Conservation (phyloP, 2,329 filamentous ascomycete species). For the Sclerotinia trifoliorum region DNA sequence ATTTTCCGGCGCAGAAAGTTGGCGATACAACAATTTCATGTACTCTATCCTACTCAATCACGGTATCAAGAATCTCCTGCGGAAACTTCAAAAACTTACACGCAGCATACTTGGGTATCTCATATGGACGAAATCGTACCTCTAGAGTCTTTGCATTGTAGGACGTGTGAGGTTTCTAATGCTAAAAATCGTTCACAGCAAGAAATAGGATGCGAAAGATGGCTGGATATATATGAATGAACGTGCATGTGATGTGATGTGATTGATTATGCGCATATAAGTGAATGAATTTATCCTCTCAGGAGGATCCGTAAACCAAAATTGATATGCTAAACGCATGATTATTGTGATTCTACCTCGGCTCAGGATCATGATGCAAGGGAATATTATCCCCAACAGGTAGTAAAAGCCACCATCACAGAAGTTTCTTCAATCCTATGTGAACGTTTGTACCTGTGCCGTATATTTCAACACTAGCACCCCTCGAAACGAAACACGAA, state of each 20-base stretch:
- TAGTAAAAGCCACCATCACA: not conserved
- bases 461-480: not conserved
- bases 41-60: no score
- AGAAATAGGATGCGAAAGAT: not conserved
- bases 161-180: not conserved
- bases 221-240: not conserved
- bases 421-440: not conserved
- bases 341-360: not conserved
- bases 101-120: not conserved
- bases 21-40: not conserved
- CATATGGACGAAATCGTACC: not conserved
- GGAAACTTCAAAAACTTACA: not conserved
- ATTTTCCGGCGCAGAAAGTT: not conserved
- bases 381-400: not conserved
- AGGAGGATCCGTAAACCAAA: not conserved
- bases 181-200: not conserved
- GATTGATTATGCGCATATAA: not conserved
- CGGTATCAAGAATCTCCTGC: no score
- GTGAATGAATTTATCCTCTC: no score
- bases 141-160: not conserved
- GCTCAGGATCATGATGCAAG: not conserved
- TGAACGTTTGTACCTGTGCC: not conserved
- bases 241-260: not conserved
- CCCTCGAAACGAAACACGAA: not conserved
- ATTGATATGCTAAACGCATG: not conserved